Evolutionary conservation across 2,329 filamentous ascomycete genomes (phyloP).

Genomic region (Fusarium poae): DNA sequence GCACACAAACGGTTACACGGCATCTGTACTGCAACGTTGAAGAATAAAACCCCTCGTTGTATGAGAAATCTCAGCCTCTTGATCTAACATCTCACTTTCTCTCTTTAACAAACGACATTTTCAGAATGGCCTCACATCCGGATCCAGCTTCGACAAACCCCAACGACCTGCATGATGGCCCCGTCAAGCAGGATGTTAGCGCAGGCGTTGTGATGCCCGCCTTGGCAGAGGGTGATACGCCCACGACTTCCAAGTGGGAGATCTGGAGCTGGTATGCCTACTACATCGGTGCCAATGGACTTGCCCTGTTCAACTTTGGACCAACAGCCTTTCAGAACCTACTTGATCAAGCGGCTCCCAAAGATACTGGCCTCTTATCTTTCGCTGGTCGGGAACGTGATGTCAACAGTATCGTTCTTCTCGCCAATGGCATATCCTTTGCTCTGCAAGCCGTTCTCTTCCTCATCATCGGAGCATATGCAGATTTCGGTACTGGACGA

Average conservation of each 20-base stretch:
- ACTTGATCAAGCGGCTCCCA: constrained; percentile 70
- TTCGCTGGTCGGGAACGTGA: constrained; percentile 70
- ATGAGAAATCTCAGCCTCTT: not conserved
- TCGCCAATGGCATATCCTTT: constrained; percentile 76
- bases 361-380: constrained; percentile 62
- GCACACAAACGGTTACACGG: constrained; percentile 27
- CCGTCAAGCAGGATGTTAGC: constrained; percentile 10
- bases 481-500: constrained; percentile 75
- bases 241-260: constrained; percentile 36
- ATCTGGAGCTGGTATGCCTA: constrained; percentile 58
- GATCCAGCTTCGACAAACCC: not conserved
- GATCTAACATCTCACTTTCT: not conserved
- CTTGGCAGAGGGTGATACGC: constrained; percentile 32
- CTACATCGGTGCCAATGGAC: constrained; percentile 76
- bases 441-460: constrained; percentile 73
- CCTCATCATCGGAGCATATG: constrained; percentile 64
- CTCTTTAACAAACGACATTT: not conserved
- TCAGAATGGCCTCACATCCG: constrained; percentile 8
- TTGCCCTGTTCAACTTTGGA: constrained; percentile 72
- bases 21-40: not conserved
- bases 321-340: constrained; percentile 75
- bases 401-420: constrained; percentile 74
- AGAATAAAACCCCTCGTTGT: constrained; percentile 25
- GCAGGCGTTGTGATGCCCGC: constrained; percentile 28
- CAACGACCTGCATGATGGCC: constrained; percentile 12